These are phyloP conservation scores for Litchi chinensis DNA, from an alignment of 345 rosid genomes.

Conservation along the genomic window DNA sequence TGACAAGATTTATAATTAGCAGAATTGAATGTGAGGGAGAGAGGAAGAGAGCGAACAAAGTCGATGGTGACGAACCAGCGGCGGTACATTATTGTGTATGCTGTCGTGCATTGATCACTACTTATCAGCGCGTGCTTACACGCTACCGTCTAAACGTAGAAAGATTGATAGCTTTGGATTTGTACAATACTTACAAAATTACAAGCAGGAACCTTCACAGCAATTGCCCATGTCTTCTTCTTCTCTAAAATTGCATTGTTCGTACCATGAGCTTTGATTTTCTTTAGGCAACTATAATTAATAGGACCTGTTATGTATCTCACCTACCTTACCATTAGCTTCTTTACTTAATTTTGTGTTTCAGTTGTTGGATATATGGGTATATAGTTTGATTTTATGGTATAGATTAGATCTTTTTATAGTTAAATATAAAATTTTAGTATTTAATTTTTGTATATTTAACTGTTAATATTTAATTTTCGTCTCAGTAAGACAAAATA, in stretches of 20 bases:
- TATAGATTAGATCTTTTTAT: no score
- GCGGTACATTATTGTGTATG: neutral
- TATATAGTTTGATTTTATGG: no score
- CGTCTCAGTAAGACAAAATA: no score
- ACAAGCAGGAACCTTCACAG: slow-evolving; percentile 51
- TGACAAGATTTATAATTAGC: slow-evolving; percentile 33
- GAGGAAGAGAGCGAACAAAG: slow-evolving; percentile 13
- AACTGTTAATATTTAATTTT: no score
- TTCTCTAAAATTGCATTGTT: neutral
- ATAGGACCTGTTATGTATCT: no score
- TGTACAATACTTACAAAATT: neutral
- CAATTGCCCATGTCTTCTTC: slow-evolving; percentile 31
- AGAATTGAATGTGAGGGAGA: neutral
- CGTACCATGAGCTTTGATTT: neutral
- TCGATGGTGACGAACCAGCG: slow-evolving; percentile 30
- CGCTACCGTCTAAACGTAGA: neutral
- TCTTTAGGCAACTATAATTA: no score
- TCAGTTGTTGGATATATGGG: no score
- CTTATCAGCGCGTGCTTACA: slow-evolving; percentile 12
- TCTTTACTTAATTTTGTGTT: no score
- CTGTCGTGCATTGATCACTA: neutral
- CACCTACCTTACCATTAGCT: neutral
- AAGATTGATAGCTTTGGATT: neutral
- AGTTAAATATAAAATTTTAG: no score
- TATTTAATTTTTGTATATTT: no score